phyloP scores from a whole-genome alignment of 2,329 filamentous ascomycete genomes.

The Pyrenophora tritici-repentis region DNA sequence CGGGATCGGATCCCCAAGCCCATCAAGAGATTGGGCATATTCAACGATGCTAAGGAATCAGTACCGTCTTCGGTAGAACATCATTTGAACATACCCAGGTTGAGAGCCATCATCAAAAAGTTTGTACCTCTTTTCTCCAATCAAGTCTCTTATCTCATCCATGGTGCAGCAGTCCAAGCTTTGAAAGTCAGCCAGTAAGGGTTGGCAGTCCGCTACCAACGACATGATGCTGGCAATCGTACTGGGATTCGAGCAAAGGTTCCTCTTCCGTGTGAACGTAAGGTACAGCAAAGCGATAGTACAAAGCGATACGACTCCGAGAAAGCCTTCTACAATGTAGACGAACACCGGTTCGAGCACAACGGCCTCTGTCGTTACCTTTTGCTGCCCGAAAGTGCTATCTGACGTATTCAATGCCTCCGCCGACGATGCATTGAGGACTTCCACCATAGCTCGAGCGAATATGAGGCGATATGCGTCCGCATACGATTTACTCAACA shows the following conservation, averaged over 20 bases:
- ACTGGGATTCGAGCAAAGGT: constrained; percentile 41
- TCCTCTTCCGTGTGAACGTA: constrained; percentile 21
- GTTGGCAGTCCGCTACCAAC: constrained; percentile 32
- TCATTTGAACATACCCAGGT: too few species aligned
- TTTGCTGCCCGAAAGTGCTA: too few species aligned
- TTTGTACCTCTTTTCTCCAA: too few species aligned
- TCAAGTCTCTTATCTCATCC: neutral
- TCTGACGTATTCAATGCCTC: too few species aligned
- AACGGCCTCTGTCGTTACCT: constrained; percentile 28
- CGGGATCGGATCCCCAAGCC: too few species aligned
- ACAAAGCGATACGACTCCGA: constrained; percentile 32
- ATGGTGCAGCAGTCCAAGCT: constrained; percentile 23
- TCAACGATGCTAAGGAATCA: too few species aligned
- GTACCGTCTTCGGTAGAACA: too few species aligned
- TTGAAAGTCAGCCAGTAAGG: constrained; percentile 28
- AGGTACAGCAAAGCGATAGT: constrained; percentile 29
- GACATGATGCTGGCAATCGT: constrained; percentile 47
- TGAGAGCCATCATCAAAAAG: too few species aligned
- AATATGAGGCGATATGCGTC: constrained; percentile 53
- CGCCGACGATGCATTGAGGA: constrained; percentile 20
- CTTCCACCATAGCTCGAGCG: constrained; percentile 40
- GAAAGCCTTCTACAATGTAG: constrained; percentile 45
- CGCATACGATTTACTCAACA: constrained; percentile 44
- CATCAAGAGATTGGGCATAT: too few species aligned
- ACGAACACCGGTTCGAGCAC: constrained; percentile 47